A percentile compares a stretch with the other conserved stretches of the same genome.
Evolutionary conservation across 306 rosid species (phyloP).

Genomic region (Phaseolus lunatus): DNA sequence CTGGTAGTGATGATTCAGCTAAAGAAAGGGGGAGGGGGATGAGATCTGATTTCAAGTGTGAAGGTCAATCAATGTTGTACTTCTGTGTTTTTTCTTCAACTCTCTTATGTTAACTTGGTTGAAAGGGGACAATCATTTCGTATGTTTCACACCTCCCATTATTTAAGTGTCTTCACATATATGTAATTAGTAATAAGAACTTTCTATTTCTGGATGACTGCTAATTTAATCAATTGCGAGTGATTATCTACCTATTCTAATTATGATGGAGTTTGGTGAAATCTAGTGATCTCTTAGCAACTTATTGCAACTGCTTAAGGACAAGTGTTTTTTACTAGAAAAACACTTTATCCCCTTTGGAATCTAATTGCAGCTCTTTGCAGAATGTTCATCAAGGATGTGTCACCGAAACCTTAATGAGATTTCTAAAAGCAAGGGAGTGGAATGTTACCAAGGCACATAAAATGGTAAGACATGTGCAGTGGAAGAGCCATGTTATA

Average conservation of each 20-base stretch:
- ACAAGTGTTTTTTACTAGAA: slow-evolving; percentile 15
- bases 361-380: slow-evolving; percentile 34
- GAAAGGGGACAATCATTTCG: slow-evolving; percentile 8
- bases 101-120: slow-evolving; percentile 18
- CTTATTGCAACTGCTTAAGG: background rate
- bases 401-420: slow-evolving; percentile 62
- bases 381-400: slow-evolving; percentile 94
- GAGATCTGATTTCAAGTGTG: slow-evolving; percentile 48
- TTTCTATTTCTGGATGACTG: slow-evolving; percentile 7
- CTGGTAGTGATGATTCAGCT: slow-evolving; percentile 21
- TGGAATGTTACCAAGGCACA: slow-evolving; percentile 81
- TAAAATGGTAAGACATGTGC: slow-evolving; percentile 71
- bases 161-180: background rate
- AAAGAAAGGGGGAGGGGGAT: background rate
- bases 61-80: slow-evolving; percentile 45
- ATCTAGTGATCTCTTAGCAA: slow-evolving; percentile 17
- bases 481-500: background rate
- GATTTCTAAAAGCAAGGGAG: slow-evolving; percentile 98
- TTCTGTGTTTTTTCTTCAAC: slow-evolving; percentile 34
- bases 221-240: slow-evolving; percentile 18
- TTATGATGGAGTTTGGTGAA: slow-evolving; percentile 21
- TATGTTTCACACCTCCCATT: background rate
- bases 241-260: background rate
- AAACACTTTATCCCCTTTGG: slow-evolving; percentile 15
- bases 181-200: slow-evolving; percentile 15